phyloP scores from a whole-genome alignment of 768 basidiomycete genomes.

The Amanita polypyramis region DNA sequence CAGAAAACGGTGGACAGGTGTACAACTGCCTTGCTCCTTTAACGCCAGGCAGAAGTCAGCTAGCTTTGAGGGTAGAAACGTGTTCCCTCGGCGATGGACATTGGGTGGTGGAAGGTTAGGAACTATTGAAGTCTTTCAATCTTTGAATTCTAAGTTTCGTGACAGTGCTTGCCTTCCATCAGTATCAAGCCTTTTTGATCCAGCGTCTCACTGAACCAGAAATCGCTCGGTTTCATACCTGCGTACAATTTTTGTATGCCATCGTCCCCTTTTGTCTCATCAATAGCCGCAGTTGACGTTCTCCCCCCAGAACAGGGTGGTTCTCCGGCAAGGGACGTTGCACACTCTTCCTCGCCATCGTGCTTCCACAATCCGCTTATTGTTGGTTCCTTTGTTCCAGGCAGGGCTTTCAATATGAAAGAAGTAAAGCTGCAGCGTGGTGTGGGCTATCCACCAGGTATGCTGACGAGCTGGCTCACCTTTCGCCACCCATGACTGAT shows the following conservation, averaged over 20 bases:
- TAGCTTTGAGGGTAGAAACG: not conserved
- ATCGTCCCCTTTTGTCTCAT: not conserved
- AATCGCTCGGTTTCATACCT: not conserved
- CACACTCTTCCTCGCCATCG: not conserved
- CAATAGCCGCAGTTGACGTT: not conserved
- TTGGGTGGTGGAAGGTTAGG: constrained; percentile 3
- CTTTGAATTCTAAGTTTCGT: not conserved
- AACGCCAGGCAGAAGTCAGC: not conserved
- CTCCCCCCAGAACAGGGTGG: not conserved
- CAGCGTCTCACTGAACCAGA: not conserved
- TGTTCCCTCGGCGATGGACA: not conserved
- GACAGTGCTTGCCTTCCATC: constrained; percentile 5
- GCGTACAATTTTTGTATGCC: not conserved
- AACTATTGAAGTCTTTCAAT: constrained; percentile 1
- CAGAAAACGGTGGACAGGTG: constrained; percentile 22
- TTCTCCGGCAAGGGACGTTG: not conserved
- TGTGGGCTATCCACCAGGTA: not conserved
- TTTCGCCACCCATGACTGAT: not conserved
- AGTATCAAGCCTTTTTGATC: constrained; percentile 3
- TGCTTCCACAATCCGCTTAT: not conserved
- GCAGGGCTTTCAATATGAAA: not conserved
- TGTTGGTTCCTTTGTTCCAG: not conserved
- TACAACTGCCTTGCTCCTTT: not conserved
- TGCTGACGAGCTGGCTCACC: not conserved
- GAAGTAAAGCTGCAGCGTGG: not conserved